A percentile compares a stretch with the other conserved stretches of the same genome.
These are phyloP conservation scores for Poterioochromonas sp. DNA, from an alignment of 352 stramenopile species.

Conservation along the genomic window DNA sequence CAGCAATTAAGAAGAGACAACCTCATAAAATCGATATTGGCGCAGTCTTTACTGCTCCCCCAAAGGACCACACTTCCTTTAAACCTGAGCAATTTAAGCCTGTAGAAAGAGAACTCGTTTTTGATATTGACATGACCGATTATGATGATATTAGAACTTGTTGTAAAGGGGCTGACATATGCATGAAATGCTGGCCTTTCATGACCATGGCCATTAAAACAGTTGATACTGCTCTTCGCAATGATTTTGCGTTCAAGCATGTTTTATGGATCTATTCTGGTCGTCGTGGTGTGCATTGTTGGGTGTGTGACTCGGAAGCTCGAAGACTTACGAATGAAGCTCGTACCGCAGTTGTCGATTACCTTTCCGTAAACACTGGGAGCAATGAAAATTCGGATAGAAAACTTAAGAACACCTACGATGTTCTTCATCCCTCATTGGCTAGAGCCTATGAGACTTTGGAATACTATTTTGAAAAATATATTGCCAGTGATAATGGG, in stretches of 20 bases:
- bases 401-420: slow-evolving; percentile 11
- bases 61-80: slow-evolving; percentile 60
- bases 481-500: slow-evolving; percentile 73
- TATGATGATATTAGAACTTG: slow-evolving; percentile 97
- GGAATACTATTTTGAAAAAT: slow-evolving; percentile 83
- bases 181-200: slow-evolving; percentile 87
- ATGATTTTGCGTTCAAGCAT: slow-evolving; percentile 97
- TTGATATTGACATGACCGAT: slow-evolving; percentile 99
- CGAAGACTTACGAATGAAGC: slow-evolving; percentile 86
- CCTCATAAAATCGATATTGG: slow-evolving; percentile 99
- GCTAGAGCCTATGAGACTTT: slow-evolving; percentile 78
- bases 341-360: slow-evolving; percentile 87
- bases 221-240: slow-evolving; percentile 67
- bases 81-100: slow-evolving; percentile 64
- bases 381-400: slow-evolving; percentile 41
- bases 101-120: slow-evolving; percentile 92
- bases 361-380: slow-evolving; percentile 81
- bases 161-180: slow-evolving; percentile 74
- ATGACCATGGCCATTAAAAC: slow-evolving; percentile 94
- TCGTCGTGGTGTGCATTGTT: slow-evolving; percentile 97
- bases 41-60: slow-evolving; percentile 78
- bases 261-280: slow-evolving; percentile 98
- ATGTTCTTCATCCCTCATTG: slow-evolving; percentile 83
- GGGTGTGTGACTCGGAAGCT: slow-evolving; percentile 89
- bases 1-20: slow-evolving; percentile 67